These are phyloP conservation scores for Prunus dulcis DNA, from an alignment of 306 rosid species.

Conservation along the genomic window DNA sequence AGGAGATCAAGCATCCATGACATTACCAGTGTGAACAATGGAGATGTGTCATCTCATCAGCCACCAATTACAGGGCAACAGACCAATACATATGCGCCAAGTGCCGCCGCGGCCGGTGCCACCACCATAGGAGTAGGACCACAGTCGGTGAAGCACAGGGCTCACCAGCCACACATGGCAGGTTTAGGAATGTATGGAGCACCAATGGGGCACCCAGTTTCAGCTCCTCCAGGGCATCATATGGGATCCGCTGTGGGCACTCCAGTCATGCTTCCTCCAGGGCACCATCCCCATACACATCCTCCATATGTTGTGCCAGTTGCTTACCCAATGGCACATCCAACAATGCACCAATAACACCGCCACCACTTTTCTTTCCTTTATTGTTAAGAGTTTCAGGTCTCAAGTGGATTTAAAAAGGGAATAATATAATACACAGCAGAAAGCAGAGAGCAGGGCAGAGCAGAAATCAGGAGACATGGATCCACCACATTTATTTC, in stretches of 20 bases:
- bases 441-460: neutral
- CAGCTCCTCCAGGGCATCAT: slow-evolving; percentile 67
- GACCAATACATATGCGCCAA: slow-evolving; percentile 41
- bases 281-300: slow-evolving; percentile 49
- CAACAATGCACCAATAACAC: slow-evolving; percentile 80
- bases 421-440: slow-evolving; percentile 13
- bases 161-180: slow-evolving; percentile 51
- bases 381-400: slow-evolving; percentile 7
- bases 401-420: slow-evolving; percentile 11
- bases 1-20: slow-evolving; percentile 97
- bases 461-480: neutral
- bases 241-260: slow-evolving; percentile 93
- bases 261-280: slow-evolving; percentile 90
- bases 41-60: slow-evolving; percentile 55
- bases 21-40: slow-evolving; percentile 82
- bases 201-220: slow-evolving; percentile 80
- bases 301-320: slow-evolving; percentile 80
- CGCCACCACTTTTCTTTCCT: neutral
- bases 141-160: slow-evolving; percentile 50
- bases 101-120: slow-evolving; percentile 14
- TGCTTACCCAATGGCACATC: slow-evolving; percentile 96
- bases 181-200: slow-evolving; percentile 91
- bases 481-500: slow-evolving; percentile 2
- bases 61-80: slow-evolving; percentile 91
- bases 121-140: slow-evolving; percentile 26